phyloP scores from a whole-genome alignment of 2,329 filamentous ascomycete genomes.

The Neospermospora avenae region DNA sequence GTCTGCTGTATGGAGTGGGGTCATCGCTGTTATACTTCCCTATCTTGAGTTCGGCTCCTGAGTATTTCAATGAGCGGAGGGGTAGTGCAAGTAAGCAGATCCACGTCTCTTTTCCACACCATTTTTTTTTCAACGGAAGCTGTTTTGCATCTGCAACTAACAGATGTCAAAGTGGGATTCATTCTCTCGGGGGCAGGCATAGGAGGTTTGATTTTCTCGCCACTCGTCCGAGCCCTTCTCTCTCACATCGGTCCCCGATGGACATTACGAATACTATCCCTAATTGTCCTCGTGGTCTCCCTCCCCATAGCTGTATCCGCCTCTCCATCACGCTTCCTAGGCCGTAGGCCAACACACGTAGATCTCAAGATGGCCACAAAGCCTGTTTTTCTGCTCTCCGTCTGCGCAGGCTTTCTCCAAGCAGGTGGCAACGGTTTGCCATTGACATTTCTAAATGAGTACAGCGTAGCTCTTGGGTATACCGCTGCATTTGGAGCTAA shows the following conservation, averaged over 20 bases:
- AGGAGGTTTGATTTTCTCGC: slow-evolving; percentile 43
- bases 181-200: slow-evolving; percentile 42
- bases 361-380: slow-evolving; percentile 38
- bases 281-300: slow-evolving; percentile 39
- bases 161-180: slow-evolving; percentile 38
- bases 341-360: slow-evolving; percentile 38
- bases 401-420: slow-evolving; percentile 40
- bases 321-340: slow-evolving; percentile 39
- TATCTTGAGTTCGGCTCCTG: slow-evolving; percentile 44
- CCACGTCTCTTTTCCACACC: background rate
- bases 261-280: slow-evolving; percentile 42
- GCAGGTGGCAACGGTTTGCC: slow-evolving; percentile 46
- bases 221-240: slow-evolving; percentile 41
- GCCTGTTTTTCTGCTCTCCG: slow-evolving; percentile 42
- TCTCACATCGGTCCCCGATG: slow-evolving; percentile 42
- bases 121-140: no score
- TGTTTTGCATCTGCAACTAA: no score
- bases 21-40: slow-evolving; percentile 42
- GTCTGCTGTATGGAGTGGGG: slow-evolving; percentile 44
- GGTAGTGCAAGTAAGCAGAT: slow-evolving; percentile 38
- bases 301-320: slow-evolving; percentile 41
- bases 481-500: slow-evolving; percentile 41
- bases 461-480: slow-evolving; percentile 43
- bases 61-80: slow-evolving; percentile 47
- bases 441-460: slow-evolving; percentile 47